Conservation (phyloP, 805 yeast species). For the Kockiozyma suomiensis region DNA sequence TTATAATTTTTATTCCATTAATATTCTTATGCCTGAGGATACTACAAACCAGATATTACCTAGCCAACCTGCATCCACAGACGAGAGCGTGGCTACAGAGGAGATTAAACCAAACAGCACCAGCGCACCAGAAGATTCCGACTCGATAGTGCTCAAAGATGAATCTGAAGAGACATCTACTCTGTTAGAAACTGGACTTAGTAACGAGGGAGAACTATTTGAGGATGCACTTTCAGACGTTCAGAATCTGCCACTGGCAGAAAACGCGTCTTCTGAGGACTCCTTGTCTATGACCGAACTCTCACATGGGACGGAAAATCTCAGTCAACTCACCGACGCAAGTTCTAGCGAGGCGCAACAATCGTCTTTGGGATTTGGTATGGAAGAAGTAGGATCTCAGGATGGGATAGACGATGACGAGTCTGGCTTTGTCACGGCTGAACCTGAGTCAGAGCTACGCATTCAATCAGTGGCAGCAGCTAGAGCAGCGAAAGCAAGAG, state of each 20-base stretch:
- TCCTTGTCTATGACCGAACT: not conserved
- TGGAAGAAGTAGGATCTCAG: not conserved
- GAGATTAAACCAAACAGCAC: too few relatives aligned
- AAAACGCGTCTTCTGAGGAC: not conserved
- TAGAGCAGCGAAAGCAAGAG: constrained; percentile 20
- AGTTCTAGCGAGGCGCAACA: not conserved
- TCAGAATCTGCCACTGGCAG: not conserved
- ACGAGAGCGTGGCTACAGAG: too few relatives aligned
- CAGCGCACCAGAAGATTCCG: not conserved
- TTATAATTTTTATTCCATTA: too few relatives aligned
- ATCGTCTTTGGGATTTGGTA: not conserved
- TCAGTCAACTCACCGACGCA: not conserved
- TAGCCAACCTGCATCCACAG: too few relatives aligned
- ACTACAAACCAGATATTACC: too few relatives aligned
- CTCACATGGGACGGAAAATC: not conserved
- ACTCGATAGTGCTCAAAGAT: not conserved
- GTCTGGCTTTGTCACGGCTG: not conserved
- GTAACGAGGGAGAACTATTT: constrained; percentile 2
- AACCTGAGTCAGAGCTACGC: not conserved
- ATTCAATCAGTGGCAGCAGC: constrained; percentile 13
- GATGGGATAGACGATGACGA: constrained; percentile 5
- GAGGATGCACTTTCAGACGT: constrained; percentile 14
- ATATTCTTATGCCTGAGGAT: too few relatives aligned
- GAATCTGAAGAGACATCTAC: not conserved
- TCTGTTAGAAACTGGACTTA: not conserved